Percentiles rank a stretch among this genome's conserved stretches.
Evolutionary conservation across 768 basidiomycete genomes (phyloP).

Genomic region (Agrocybe pediades): DNA sequence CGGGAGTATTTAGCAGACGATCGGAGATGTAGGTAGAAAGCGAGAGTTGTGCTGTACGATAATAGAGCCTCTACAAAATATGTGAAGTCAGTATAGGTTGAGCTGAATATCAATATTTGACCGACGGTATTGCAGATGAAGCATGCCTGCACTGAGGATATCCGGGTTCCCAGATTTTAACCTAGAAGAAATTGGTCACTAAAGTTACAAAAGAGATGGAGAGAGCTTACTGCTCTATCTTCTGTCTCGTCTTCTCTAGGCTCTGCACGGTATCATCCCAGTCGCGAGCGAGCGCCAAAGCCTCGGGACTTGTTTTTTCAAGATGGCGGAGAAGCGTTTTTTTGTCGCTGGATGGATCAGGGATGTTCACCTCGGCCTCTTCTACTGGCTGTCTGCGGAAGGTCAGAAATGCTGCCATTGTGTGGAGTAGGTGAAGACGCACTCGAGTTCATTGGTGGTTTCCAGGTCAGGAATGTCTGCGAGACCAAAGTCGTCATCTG

Average conservation of each 20-base stretch:
- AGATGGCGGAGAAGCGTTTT: slow-evolving; percentile 62
- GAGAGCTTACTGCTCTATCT: slow-evolving; percentile 52
- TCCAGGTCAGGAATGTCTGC: slow-evolving; percentile 53
- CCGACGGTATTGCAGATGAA: slow-evolving; percentile 89
- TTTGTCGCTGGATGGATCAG: slow-evolving; percentile 55
- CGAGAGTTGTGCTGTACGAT: slow-evolving; percentile 87
- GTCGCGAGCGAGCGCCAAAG: slow-evolving; percentile 79
- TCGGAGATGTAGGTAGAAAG: slow-evolving; percentile 91
- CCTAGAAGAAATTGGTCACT: slow-evolving; percentile 34
- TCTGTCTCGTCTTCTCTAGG: slow-evolving; percentile 53
- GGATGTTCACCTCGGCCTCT: slow-evolving; percentile 37
- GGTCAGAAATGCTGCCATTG: neutral
- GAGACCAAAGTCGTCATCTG: slow-evolving; percentile 84
- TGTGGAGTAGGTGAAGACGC: slow-evolving; percentile 17
- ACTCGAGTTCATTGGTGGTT: slow-evolving; percentile 32
- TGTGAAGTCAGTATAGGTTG: neutral
- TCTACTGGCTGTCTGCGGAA: slow-evolving; percentile 23
- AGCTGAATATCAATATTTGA: slow-evolving; percentile 8
- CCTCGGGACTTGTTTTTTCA: slow-evolving; percentile 76
- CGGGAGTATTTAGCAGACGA: slow-evolving; percentile 64
- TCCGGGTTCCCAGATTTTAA: slow-evolving; percentile 49
- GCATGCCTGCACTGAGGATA: slow-evolving; percentile 64
- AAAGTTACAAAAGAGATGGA: neutral
- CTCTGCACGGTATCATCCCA: slow-evolving; percentile 72
- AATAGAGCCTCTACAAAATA: slow-evolving; percentile 72